Base-by-base conservation (phyloP, 1,284 basidiomycete genomes). In the Puccinia polysora region DNA sequence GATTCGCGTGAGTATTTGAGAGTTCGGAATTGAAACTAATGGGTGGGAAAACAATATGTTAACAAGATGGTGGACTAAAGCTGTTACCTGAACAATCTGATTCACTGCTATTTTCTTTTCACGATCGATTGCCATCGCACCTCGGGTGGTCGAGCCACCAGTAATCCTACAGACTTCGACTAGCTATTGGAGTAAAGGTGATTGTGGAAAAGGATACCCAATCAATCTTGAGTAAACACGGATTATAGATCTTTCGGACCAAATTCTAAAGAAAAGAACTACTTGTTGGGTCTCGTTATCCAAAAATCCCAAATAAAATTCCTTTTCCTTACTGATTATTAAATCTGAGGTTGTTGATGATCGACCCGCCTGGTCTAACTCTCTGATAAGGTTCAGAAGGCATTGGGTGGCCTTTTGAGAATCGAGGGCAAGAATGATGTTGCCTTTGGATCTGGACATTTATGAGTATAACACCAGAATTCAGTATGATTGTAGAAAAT, bases 361-460 rank as follows among this genome's bases (percentile, higher is more conserved):
- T 34, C 40, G 20, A 40, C 40, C 40, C 4, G 40, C 40, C 36
- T 12, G 30, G 18, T 40, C 56, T 12, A 38, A 58, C 34, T 58
- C 40, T 23, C 14, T 58, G 47, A 70, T 70, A 18, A 58, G 12
- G 2, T 56, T 25, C 15, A 70, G 30, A 8, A 70, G 68, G 23
- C 30, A 28, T 15, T 50, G n/a, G n/a, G 68, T 49, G 4, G 68
- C 68, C 18, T 50, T 52, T 40, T 62, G 32, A 30, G 58, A 38
- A 30, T 70, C 47, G 45, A 70, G 38, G 2, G 45, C 62, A 32
- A 70, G 23, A 14, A 70, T 70, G 30, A 70, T 70, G 38, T 70
- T 70, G 36, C 68, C 68, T 32, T 59, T 36, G n/a, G 68, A 43
- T 20, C 68, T 70, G 36, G 12, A 49, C n/a, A n/a, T n/a, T n/a